Base-by-base conservation (phyloP, 2,329 filamentous ascomycete genomes). In the Scytalidium sp. region DNA sequence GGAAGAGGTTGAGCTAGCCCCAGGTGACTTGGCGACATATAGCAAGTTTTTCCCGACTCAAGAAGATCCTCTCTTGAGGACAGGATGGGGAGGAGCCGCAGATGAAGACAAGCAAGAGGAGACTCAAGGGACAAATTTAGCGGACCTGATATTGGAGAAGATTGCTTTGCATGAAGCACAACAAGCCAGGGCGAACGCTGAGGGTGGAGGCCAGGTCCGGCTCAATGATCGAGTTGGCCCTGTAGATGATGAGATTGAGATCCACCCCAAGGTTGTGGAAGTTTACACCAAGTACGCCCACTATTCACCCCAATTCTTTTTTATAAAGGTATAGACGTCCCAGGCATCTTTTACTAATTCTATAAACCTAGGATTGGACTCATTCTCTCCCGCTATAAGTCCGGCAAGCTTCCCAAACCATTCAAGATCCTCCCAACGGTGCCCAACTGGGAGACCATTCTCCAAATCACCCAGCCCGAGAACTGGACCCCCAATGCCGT, bases 341-440 rank as follows among this genome's bases (percentile, higher is more conserved):
- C 15, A 36, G 17, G 13, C 4, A 15, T 10, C 13, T 27, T 27
- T 27, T 21, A 45, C 56, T 55, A 54, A 58, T 32, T 40, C 7
- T 7, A 4, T 50, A 19, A 40, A 41, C 57, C 44, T 52, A 90
- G 85, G 73, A 85, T 96, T 60, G 93, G 92, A 53, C 77, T 92
- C 58, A 87, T 97, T 53, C 79, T 99, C 51, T 91, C 90, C 21
- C 84, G 93, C 56, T 97, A 96, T 75, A 96, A 96, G 71, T 93
- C 88, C 13, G 94, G 94, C n/a, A 93, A 93, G 58, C 79, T 99
- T 25, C 94, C 94, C 19, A 99, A 99, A 70, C 93, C 93, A 1
- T 96, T 99, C 79, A 97, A 97, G 71, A 91, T 97, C 56, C 80
- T 99, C 8, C 94, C 94, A 2, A 92, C 91, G 1, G 83, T 97